Evolutionary conservation across 2,329 filamentous ascomycete species (phyloP), one percentile per base, ranked within the genome.

Genomic region (Neonectria sp.): DNA sequence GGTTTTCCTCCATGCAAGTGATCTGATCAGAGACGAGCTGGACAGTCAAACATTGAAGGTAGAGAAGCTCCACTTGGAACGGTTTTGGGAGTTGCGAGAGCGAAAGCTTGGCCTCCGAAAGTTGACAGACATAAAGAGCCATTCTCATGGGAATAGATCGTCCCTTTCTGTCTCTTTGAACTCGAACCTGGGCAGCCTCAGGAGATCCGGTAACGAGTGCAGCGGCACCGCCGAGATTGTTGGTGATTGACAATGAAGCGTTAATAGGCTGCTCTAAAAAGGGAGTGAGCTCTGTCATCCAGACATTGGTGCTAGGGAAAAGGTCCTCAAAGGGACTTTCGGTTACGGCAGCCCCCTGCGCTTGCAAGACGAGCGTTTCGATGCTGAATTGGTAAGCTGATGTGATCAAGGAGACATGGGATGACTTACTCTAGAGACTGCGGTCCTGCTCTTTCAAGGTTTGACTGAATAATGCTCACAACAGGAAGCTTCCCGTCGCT

Each of bases 61-160:
- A 85, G 1, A 91, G 59, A 2, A 90, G 73, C 62, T 90, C 86
- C 9, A 85, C 78, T 58, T 85, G 84, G 24, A 82, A 80, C 2
- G 81, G 75, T 2, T 76, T 73, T 0, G 86, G 82, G 0, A 89
- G 68, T 0, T 78, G 72, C 0, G 81, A 71, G 1, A 86, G 62
- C 3, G 82, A 72, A 11, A 86, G 71, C 0, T 82, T 80, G 3
- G 80, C 78, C 1, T 79, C 75, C 0, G 95, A 77, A 0, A 96
- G 77, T 55, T 86, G 86, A 6, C 86, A 84, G 0, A 90, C 87
- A 77, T 95, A 97, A 55, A 92, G 85, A 1, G 92, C 90, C 83
- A 97, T 93, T 62, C 95, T 88, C 15, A 93, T 88, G 1, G 94
- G 90, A 60, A 93, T 84, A 2, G 94, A 94, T 35, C 91, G 89